phyloP scores from a whole-genome alignment of 2,329 filamentous ascomycete genomes.

The Ophiognomonia clavigignenti-juglandacearum region DNA sequence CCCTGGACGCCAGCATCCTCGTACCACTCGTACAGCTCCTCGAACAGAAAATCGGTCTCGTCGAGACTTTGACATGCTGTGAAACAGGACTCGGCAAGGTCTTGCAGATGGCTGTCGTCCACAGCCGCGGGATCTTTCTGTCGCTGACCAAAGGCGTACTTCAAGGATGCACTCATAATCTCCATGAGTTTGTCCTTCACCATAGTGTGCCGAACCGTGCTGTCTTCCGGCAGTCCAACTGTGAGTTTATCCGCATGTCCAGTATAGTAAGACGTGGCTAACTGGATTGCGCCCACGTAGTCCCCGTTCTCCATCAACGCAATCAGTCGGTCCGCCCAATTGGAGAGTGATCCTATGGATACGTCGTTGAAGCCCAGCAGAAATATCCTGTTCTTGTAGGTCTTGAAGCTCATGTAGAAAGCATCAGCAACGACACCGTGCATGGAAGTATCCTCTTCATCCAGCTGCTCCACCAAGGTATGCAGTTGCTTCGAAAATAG shows the following conservation, averaged over 20 bases:
- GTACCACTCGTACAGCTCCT: conserved; percentile 85
- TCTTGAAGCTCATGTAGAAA: conserved; percentile 95
- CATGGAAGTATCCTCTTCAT: conserved; percentile 83
- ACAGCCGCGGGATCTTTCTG: conserved; percentile 40
- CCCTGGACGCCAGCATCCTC: conserved; percentile 69
- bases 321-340: conserved; percentile 92
- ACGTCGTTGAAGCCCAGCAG: conserved; percentile 91
- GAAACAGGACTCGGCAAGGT: conserved; percentile 80
- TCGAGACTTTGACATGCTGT: conserved; percentile 72
- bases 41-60: conserved; percentile 81
- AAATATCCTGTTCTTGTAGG: conserved; percentile 92
- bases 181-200: conserved; percentile 87
- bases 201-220: conserved; percentile 67
- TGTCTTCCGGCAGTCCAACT: conserved; percentile 85
- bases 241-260: conserved; percentile 92
- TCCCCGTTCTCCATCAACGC: conserved; percentile 97
- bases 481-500: conserved; percentile 86
- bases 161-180: conserved; percentile 88
- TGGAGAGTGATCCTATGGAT: conserved; percentile 85
- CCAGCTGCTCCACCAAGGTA: conserved; percentile 77
- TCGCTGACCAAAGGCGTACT: conserved; percentile 74
- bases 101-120: conserved; percentile 60
- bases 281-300: conserved; percentile 82
- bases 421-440: conserved; percentile 96
- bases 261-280: conserved; percentile 88